Base-by-base conservation (phyloP, 1,284 basidiomycete genomes). In the Salmacisia buchloeana region DNA sequence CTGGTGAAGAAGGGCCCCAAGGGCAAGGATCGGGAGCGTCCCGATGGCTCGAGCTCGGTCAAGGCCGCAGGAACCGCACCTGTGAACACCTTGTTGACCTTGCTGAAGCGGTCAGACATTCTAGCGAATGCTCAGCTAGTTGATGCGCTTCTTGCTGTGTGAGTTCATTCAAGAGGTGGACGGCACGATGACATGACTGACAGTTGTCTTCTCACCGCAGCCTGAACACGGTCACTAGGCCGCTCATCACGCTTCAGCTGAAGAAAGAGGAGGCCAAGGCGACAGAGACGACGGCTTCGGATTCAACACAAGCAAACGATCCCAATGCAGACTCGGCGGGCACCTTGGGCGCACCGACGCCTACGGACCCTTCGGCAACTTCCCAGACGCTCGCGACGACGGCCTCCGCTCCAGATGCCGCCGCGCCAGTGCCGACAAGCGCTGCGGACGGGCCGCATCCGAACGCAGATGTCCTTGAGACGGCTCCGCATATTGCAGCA, bases 31-130 rank as follows among this genome's bases (percentile, higher is more conserved):
- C 73, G 70, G 59, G 67, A 65, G 31, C 66, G 62, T 61, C 66
- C 65, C 41, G 67, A 65, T 56, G 70, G 68, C 2, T 58, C 41
- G 18, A 54, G 18, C 21, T 12, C 45, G 12, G 45, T 3, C 27
- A 54, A 54, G 29, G 49, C 49, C 5, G 56, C 46, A 7, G 65
- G 57, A 2, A 62, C 59, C 3, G 69, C 75, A 5, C 77, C 77
- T 3, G 41, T 79, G 64, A 74, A 78, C 36, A 63, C 72, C 15
- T 59, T 79, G 49, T 66, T 79, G 4, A 66, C 60, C 7, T 67
- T 79, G 46, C 66, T 79, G 35, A 65, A 69, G 57, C 76, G 77
- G 65, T 72, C 74, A 23, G 63, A 72, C 29, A 75, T 79, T 21
- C 63, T 78, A 29, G 60, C 46, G 57, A 74, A 77, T 65, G 65